Conservation (phyloP, 192 early-diverging fungal genomes). For the Umbelopsis vinacea region DNA sequence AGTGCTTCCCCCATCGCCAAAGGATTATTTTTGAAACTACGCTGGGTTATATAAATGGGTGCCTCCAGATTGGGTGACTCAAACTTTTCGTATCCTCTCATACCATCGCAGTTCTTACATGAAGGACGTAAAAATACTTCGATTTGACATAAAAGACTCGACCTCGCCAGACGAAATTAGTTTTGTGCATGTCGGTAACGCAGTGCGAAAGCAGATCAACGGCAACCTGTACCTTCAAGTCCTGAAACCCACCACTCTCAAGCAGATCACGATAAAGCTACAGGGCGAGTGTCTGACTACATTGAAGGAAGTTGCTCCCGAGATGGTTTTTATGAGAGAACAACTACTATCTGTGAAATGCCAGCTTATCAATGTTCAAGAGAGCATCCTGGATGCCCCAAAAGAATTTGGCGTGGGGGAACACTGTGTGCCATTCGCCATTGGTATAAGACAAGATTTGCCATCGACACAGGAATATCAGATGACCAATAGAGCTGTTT, state of each 20-base stretch:
- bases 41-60: too few species aligned
- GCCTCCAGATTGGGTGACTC: background rate
- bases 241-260: constrained; percentile 1
- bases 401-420: background rate
- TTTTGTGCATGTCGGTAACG: background rate
- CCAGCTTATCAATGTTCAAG: background rate
- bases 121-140: background rate
- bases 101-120: background rate
- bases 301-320: background rate
- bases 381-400: background rate
- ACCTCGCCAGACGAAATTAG: background rate
- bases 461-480: background rate
- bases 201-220: background rate
- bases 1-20: too few species aligned
- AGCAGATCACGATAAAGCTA: background rate
- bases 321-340: background rate
- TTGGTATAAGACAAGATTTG: background rate
- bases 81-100: background rate
- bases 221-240: background rate
- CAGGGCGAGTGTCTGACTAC: constrained; percentile 1
- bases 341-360: background rate
- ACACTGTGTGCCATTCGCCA: background rate
- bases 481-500: background rate
- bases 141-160: background rate
- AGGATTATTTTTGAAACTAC: too few species aligned